phyloP scores from a whole-genome alignment of 164 flowering plant genomes.

The Stephania japonica region DNA sequence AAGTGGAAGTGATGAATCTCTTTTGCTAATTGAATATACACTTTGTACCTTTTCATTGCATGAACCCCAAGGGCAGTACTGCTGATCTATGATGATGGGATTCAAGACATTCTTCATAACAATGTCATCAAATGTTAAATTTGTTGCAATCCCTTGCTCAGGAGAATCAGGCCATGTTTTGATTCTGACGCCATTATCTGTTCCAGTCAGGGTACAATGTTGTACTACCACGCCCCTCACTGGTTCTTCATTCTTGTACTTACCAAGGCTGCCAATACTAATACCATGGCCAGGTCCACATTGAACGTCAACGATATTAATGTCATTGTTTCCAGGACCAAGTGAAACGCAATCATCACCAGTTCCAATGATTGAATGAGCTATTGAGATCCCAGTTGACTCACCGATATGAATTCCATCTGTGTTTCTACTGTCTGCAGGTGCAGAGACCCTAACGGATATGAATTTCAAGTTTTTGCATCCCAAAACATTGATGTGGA shows the following conservation, averaged over 20 bases:
- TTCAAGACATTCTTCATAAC: slow-evolving; percentile 40
- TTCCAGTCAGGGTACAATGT: slow-evolving; percentile 38
- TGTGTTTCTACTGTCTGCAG: slow-evolving; percentile 21
- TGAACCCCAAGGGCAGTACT: slow-evolving; percentile 32
- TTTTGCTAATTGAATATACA: background rate
- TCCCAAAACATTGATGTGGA: slow-evolving; percentile 29
- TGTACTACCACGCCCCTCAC: slow-evolving; percentile 32
- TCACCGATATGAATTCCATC: slow-evolving; percentile 25
- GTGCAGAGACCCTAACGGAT: slow-evolving; percentile 15
- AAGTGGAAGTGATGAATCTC: background rate
- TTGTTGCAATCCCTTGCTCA: slow-evolving; percentile 18
- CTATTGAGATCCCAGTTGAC: slow-evolving; percentile 3
- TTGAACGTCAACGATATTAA: slow-evolving; percentile 15
- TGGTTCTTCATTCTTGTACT: slow-evolving; percentile 32
- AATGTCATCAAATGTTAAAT: slow-evolving; percentile 38
- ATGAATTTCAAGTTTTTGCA: slow-evolving; percentile 21
- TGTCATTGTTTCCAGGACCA: slow-evolving; percentile 26
- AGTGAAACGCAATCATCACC: slow-evolving; percentile 42
- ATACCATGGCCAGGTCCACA: slow-evolving; percentile 63
- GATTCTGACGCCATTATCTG: slow-evolving; percentile 56
- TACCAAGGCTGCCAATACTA: slow-evolving; percentile 70
- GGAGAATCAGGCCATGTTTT: slow-evolving; percentile 37
- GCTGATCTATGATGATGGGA: slow-evolving; percentile 64
- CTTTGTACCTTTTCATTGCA: background rate
- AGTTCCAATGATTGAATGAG: slow-evolving; percentile 12